These are phyloP conservation scores for Syncephalastrum monosporum DNA, from an alignment of 371 early-diverging fungal species.

Conservation along the genomic window DNA sequence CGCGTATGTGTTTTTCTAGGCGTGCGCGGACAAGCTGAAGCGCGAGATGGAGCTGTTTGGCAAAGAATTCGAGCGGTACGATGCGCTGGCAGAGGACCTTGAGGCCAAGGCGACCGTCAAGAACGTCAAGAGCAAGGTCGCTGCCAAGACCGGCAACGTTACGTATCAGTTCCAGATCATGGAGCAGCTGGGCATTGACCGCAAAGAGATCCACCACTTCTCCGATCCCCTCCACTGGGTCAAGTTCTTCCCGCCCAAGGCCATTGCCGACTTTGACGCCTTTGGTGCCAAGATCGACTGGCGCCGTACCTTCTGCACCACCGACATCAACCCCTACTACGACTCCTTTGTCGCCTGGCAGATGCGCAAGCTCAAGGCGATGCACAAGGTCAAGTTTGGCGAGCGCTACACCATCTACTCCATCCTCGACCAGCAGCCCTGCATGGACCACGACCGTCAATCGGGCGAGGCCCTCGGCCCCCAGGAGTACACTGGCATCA, in stretches of 20 bases:
- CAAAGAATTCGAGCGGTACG: constrained; percentile 67
- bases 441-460: constrained; percentile 99
- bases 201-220: constrained; percentile 92
- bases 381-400: constrained; percentile 95
- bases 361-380: constrained; percentile 87
- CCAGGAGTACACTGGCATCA: constrained; percentile 95
- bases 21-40: constrained; percentile 97
- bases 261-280: constrained; percentile 79
- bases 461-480: constrained; percentile 98
- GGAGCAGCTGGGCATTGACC: constrained; percentile 88
- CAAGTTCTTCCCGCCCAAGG: constrained; percentile 93
- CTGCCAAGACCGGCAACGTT: constrained; percentile 81
- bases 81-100: constrained; percentile 51
- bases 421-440: constrained; percentile 97
- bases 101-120: constrained; percentile 55
- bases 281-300: constrained; percentile 97
- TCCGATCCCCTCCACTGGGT: constrained; percentile 97
- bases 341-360: constrained; percentile 99
- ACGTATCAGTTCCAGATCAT: constrained; percentile 98
- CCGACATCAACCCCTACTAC: constrained; percentile 98
- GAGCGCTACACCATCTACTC: constrained; percentile 99
- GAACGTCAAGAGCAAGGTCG: constrained; percentile 82
- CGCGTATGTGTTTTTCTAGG: constrained; percentile 46
- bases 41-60: constrained; percentile 96
- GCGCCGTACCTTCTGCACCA: constrained; percentile 99